Evolutionary conservation across 108 stramenopile genomes (phyloP).

Genomic region (Cyclotella choctawhatcheeana): DNA sequence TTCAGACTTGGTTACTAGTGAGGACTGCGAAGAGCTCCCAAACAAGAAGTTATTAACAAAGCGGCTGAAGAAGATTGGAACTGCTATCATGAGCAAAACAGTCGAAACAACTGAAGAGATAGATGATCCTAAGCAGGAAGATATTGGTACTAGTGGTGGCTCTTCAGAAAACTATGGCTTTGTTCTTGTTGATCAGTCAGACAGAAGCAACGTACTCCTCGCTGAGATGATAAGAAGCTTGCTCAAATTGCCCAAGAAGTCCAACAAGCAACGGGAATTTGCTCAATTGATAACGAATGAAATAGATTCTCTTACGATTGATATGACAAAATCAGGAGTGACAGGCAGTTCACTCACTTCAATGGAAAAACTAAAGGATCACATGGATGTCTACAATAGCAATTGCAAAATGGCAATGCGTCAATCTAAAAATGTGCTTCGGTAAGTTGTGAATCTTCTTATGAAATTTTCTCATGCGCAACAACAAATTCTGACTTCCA

Average conservation of each 20-base stretch:
- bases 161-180: conserved; percentile 46
- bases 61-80: conserved; percentile 66
- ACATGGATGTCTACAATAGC: conserved; percentile 36
- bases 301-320: conserved; percentile 27
- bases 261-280: conserved; percentile 17
- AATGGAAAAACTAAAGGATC: conserved; percentile 30
- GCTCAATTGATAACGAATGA: conserved; percentile 24
- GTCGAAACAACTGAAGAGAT: conserved; percentile 18
- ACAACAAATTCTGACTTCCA: too few species aligned
- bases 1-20: conserved; percentile 7
- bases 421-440: conserved; percentile 56
- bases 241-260: conserved; percentile 24
- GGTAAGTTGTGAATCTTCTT: conserved; percentile 30
- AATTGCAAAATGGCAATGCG: conserved; percentile 22
- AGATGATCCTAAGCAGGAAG: conserved; percentile 29
- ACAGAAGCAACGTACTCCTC: conserved; percentile 62
- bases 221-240: conserved; percentile 68
- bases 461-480: not conserved
- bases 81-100: conserved; percentile 36
- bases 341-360: conserved; percentile 15
- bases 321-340: conserved; percentile 31
- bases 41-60: conserved; percentile 68
- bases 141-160: not conserved
- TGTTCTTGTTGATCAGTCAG: conserved; percentile 65
- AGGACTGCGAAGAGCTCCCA: conserved; percentile 66